Base-by-base conservation (phyloP, 140 eudicot genomes). In the Oenanthe javanica region DNA sequence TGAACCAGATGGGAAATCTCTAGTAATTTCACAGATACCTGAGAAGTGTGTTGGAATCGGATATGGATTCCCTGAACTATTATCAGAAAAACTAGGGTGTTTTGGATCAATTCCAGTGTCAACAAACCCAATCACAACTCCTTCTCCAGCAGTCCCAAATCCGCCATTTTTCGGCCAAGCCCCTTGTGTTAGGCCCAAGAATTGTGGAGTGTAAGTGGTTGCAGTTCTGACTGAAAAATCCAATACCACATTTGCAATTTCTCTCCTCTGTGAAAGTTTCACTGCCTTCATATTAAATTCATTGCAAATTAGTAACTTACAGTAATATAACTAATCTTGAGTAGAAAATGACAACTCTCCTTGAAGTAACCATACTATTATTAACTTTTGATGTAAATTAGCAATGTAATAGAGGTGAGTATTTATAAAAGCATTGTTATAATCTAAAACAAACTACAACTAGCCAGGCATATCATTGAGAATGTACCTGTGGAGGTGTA, bases 151-250 rank as follows among this genome's bases (percentile, higher is more conserved):
- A 45, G 90, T 87, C 78, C 83, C 90, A 72, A 79, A 89, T 43
- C 99, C 97, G 55, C 97, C 99, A 77, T 88, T 91, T 87, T 87
- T 84, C 61, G 85, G 88, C 99, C 99, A 95, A 23, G 99, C 99
- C 73, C 99, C 97, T 80, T 92, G 93, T 71, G 99, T 93, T 69
- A 95, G 86, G 51, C 97, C 99, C 38, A 95, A 86, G 81, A 95
- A 95, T 79, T 92, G 97, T 42, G 99, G 97, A 15, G 99, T 95
- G 72, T 95, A 95, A 5, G 99, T 92, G 19, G 97, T 95, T 46
- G 89, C 96, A 4, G 92, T 95, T 81, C 99, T 92, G 72, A 95
- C 97, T 14, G 97, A 85, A 85, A 51, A 95, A 85, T 95, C 99
- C 59, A 83, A 83, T 19, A 92, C 88, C 86, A 95, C 96, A 74